These are phyloP conservation scores for Ceratopteris richardii DNA, from an alignment of 75 land plant species.

Conservation along the genomic window DNA sequence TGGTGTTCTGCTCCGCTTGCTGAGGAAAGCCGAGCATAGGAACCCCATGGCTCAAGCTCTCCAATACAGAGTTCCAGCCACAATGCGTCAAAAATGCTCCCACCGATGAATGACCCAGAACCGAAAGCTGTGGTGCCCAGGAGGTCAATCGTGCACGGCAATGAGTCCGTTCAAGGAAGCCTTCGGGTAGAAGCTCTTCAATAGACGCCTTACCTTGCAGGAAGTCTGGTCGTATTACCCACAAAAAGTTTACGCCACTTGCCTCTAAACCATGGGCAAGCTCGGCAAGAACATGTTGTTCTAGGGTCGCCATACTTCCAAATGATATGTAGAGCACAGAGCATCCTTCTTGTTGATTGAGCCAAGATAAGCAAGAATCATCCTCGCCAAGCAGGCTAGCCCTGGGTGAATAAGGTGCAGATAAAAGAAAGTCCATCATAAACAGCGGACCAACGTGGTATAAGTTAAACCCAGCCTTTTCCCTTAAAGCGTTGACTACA, in stretches of 20 bases:
- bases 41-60: background rate
- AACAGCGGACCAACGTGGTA: too few relatives aligned
- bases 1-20: background rate
- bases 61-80: background rate
- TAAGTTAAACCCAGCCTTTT: too few relatives aligned
- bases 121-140: background rate
- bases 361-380: constrained; percentile 8
- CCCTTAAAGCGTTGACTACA: too few relatives aligned
- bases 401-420: too few relatives aligned
- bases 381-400: constrained; percentile 5
- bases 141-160: background rate
- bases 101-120: background rate
- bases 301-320: constrained; percentile 14
- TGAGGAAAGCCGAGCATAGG: constrained; percentile 6
- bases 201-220: background rate
- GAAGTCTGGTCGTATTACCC: constrained; percentile 14
- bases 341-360: constrained; percentile 3
- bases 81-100: background rate
- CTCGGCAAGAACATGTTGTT: constrained; percentile 9
- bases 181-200: background rate
- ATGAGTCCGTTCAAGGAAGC: background rate
- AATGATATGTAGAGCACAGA: constrained; percentile 18
- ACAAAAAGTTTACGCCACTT: constrained; percentile 12
- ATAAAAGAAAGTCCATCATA: too few relatives aligned
- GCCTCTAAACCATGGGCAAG: constrained; percentile 11